A percentile compares a stretch with the other conserved stretches of the same genome.
Evolutionary conservation across 75 land plant genomes (phyloP).

Genomic region (Picea sitchensis): DNA sequence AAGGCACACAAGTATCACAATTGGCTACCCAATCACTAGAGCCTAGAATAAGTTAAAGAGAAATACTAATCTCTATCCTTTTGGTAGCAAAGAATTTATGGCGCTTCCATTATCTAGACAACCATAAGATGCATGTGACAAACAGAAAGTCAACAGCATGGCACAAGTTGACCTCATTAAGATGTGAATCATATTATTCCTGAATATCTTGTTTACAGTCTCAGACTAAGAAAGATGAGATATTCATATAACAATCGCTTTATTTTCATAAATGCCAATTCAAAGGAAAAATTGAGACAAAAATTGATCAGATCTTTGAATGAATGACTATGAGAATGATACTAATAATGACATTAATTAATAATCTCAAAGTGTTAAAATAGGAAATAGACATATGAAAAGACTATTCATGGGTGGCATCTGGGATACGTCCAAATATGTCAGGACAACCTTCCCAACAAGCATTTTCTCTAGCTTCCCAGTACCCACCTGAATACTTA

Average conservation of each 20-base stretch:
- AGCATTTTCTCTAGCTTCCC: conserved; percentile 84
- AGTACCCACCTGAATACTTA: conserved; percentile 78
- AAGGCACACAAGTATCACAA: not conserved
- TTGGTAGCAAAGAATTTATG: not conserved
- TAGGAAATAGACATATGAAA: not conserved
- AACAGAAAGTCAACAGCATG: not conserved
- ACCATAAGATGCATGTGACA: not conserved
- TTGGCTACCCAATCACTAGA: not conserved
- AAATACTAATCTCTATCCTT: not conserved
- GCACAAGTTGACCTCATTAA: not conserved
- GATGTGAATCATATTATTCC: not conserved
- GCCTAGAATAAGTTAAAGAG: not conserved
- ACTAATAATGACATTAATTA: not conserved
- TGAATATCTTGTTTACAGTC: no score
- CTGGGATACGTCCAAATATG: conserved; percentile 50
- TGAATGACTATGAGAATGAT: not conserved
- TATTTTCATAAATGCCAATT: not conserved
- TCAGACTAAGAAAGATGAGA: no score
- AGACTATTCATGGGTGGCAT: not conserved
- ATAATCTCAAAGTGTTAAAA: not conserved
- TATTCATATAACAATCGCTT: not conserved
- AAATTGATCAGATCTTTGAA: not conserved
- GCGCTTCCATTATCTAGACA: not conserved
- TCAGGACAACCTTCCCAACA: conserved; percentile 76
- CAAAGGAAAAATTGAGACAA: not conserved